Base-by-base conservation (phyloP, 805 yeast species). In the Metschnikowia drakensbergensis region DNA sequence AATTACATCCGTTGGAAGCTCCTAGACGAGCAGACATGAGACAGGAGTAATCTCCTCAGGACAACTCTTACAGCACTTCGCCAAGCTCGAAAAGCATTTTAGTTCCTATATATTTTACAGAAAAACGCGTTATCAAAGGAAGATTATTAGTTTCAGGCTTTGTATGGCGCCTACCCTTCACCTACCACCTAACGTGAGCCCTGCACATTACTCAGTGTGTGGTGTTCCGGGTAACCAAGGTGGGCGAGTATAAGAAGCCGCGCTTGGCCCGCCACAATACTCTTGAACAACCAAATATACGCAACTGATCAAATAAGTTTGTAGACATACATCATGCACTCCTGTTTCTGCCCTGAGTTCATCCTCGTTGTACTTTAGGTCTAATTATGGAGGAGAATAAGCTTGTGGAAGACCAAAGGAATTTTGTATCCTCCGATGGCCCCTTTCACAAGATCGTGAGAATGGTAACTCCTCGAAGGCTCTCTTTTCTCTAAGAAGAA, bases 11-110 rank as follows among this genome's bases (percentile, higher is more conserved):
- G 5, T 75, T 91, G 61, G 96, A 88, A 50, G 89, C 81, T 37
- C 97, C 97, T 37, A 86, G 86, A 65, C 82, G 97, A 60, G 81
- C 95, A 1, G 96, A 91, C 62, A 70, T 90, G 65, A 83, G 97
- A 71, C 96, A 95, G 7, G 96, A 90, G 66, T 47, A 48, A 32
- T 35, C 9, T n/a, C 36, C 3, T n/a, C 13, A 27, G 41, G 43
- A 40, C 9, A 31, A 32, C 25, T 25, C 36, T 13, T n/a, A 6
- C 36, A 40, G 25, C 30, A 40, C 34, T 32, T 40, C 23, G 23
- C 4, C 29, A 25, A 13, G 25, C 10, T 31, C 36, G 36, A 11
- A 8, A 22, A 35, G 43, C 43, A 40, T 40, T 40, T 40, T 13
- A 40, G 43, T 40, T 40, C 43, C 35, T 32, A 31, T 31, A 23